These are phyloP conservation scores for Colletotrichum filicis DNA, from an alignment of 2,329 filamentous ascomycete genomes.

Conservation along the genomic window DNA sequence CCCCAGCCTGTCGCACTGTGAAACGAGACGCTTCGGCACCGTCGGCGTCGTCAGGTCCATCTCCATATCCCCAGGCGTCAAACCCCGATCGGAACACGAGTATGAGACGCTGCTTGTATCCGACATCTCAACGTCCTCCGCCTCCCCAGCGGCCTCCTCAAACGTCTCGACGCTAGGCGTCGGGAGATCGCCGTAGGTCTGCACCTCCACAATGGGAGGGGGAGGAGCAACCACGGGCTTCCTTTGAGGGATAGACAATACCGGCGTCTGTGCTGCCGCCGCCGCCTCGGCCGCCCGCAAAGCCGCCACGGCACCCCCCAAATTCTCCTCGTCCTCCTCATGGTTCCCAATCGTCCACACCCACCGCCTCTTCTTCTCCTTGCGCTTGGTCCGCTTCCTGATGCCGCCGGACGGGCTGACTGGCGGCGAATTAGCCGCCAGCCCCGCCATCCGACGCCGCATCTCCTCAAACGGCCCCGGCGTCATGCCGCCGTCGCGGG, in stretches of 20 bases:
- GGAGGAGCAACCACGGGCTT: not conserved
- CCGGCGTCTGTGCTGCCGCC: slow-evolving; percentile 34
- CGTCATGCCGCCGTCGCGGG: slow-evolving; percentile 69
- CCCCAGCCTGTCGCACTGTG: slow-evolving; percentile 38
- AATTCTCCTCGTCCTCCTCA: slow-evolving; percentile 54
- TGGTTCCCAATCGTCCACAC: slow-evolving; percentile 73
- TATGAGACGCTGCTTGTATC: slow-evolving; percentile 52
- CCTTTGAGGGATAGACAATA: slow-evolving; percentile 19
- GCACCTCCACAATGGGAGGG: slow-evolving; percentile 19
- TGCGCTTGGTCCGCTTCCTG: slow-evolving; percentile 61
- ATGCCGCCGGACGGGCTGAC: slow-evolving; percentile 54
- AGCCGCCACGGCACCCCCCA: slow-evolving; percentile 55
- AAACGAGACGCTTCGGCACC: slow-evolving; percentile 36
- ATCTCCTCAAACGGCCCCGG: slow-evolving; percentile 73
- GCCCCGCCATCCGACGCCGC: slow-evolving; percentile 65
- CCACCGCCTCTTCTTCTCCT: slow-evolving; percentile 73
- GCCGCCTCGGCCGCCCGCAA: slow-evolving; percentile 48
- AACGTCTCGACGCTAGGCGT: slow-evolving; percentile 55
- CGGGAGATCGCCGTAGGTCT: slow-evolving; percentile 43
- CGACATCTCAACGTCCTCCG: slow-evolving; percentile 61
- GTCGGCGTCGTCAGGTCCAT: slow-evolving; percentile 54
- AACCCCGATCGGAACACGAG: slow-evolving; percentile 42
- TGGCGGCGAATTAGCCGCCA: slow-evolving; percentile 53
- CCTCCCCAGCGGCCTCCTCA: slow-evolving; percentile 43
- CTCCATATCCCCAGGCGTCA: slow-evolving; percentile 45